Evolutionary conservation across 2,329 filamentous ascomycete genomes (phyloP).

Genomic region (Sphaerulina populicola): DNA sequence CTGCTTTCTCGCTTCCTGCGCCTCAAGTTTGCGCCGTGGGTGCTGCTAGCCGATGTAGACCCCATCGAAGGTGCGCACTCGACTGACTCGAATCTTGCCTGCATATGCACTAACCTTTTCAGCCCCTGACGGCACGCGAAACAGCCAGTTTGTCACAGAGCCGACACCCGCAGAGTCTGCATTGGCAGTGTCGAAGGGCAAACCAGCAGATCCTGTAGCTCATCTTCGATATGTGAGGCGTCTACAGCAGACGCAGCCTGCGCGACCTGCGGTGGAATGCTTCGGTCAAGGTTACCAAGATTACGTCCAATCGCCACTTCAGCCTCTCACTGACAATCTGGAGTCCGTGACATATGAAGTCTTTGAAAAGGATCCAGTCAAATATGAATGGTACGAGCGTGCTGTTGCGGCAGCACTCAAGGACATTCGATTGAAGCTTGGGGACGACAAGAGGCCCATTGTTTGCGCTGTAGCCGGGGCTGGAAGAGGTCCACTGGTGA

Average conservation of each 20-base stretch:
- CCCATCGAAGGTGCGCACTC: slow-evolving; percentile 33
- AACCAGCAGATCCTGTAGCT: slow-evolving; percentile 46
- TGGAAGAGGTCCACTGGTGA: slow-evolving; percentile 84
- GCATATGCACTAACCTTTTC: background rate
- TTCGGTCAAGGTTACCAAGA: slow-evolving; percentile 75
- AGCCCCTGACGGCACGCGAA: background rate
- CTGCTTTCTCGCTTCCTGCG: slow-evolving; percentile 52
- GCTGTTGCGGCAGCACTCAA: slow-evolving; percentile 71
- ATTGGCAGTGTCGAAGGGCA: slow-evolving; percentile 32
- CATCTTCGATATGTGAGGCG: slow-evolving; percentile 77
- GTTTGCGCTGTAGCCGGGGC: slow-evolving; percentile 89
- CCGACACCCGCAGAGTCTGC: slow-evolving; percentile 65
- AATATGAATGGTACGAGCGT: slow-evolving; percentile 90
- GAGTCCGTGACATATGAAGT: slow-evolving; percentile 98
- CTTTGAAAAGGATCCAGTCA: slow-evolving; percentile 96
- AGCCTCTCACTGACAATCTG: slow-evolving; percentile 90
- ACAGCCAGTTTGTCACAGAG: slow-evolving; percentile 19
- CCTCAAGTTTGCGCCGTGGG: slow-evolving; percentile 51
- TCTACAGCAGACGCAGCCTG: slow-evolving; percentile 71
- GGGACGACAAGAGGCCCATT: slow-evolving; percentile 60
- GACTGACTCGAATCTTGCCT: background rate
- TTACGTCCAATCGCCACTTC: slow-evolving; percentile 88
- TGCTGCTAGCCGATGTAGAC: slow-evolving; percentile 52
- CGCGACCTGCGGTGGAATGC: slow-evolving; percentile 53
- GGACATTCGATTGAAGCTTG: slow-evolving; percentile 75